Evolutionary conservation across 148 eudicot species (phyloP), one percentile per base, ranked within the genome.

Genomic region (Selenicereus undatus): DNA sequence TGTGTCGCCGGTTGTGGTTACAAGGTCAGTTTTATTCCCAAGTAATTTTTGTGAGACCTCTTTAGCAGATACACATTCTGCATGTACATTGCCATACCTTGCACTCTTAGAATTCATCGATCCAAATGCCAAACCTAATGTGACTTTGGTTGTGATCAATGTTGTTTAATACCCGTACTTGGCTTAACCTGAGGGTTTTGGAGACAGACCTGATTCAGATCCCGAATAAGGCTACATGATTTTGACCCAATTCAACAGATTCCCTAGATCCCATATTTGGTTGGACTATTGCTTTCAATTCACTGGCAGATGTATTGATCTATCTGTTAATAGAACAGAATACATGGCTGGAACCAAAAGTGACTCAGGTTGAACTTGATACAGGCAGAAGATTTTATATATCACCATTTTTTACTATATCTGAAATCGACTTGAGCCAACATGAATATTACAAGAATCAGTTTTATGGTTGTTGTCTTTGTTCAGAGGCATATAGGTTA

Each of bases 1-100:
- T 96, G 99, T 80, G 90, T 89, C 77, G 80, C 98, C 78, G 99
- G 99, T 78, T 96, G 97, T 82, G 97, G 98, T 75, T 96, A 88
- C 89, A 96, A 92, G 97, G 99, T 96, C 70, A 80, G 92, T 72
- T 81, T 70, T 64, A 36, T 50, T 82, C 65, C 68, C 22, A 21
- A 68, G 80, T 21, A 73, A 73, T 26, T 75, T 43, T 48, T 29
- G 16, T 56, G 7, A n/a, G 5, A 17, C 17, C 12, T 79, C 20
- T 54, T 30, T 17, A 48, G 18, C 27, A 20, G 16, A 56, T 9
- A 16, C 32, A 32, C 32, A 29, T 77, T 43, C 43, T 32, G 22
- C 48, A 0, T 10, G 4, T 71, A 45, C 30, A 56, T 12, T 42
- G n/a, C 22, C 5, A 6, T 73, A 24, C 8, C 54, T 62, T n/a